Base-by-base conservation (phyloP, 306 rosid species). In the Prunus salicina region DNA sequence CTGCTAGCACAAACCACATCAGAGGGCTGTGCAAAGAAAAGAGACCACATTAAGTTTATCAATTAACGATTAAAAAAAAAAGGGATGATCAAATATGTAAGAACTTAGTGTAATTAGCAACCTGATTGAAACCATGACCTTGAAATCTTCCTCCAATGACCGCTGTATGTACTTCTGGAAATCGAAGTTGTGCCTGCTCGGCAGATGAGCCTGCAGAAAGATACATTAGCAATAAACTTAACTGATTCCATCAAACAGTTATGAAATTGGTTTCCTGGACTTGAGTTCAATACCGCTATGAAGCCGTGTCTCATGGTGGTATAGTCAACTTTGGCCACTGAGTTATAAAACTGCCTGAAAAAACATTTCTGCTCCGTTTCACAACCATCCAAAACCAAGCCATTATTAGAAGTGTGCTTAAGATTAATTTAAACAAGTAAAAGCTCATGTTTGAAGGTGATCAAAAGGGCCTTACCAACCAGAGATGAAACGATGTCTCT, bases 281-380 rank as follows among this genome's bases (percentile, higher is more conserved):
- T 60, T 60, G 7, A 52, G 24, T 12, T 76, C 12, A 25, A 72
- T 80, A 84, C 87, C 64, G 78, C 67, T 34, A 84, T 80, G 76
- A 84, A 83, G 58, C 87, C 87, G 53, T 84, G 87, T 62, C 87
- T 77, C 77, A 84, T 25, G 61, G 84, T 84, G 75, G 77, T 67
- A 69, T 80, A 84, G 71, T 84, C 87, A 61, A 84, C 84, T 73
- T 80, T 84, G 47, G 87, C 87, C 9, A 84, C 84, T 5, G 87
- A 84, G 0, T 41, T 41, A 43, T 68, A 32, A 74, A 84, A 84
- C 69, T 84, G 87, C 83, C 84, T 84, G 80, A 77, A 77, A 67
- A 84, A 84, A 81, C 82, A 80, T 80, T 81, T 84, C 87, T 84
- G 87, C 77, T 45, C 72, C 77, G 69, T 65, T 79, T 63, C 57